phyloP scores from a whole-genome alignment of 2,329 filamentous ascomycete genomes.

The Golovinomyces cichoracearum region DNA sequence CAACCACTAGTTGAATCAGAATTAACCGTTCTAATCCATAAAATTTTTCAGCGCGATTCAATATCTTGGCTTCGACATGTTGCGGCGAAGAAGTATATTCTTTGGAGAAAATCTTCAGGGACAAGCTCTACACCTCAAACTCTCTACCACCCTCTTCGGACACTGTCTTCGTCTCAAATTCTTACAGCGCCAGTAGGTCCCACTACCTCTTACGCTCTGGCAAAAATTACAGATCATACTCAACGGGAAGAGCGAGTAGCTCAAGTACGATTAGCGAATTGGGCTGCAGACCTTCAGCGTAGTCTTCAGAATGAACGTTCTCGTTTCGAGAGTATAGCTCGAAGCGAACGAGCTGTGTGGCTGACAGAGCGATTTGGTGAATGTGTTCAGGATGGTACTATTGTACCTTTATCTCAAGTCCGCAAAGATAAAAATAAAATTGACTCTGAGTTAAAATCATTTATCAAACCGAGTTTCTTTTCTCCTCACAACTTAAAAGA shows the following conservation, averaged over 20 bases:
- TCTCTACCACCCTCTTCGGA: conserved; percentile 17
- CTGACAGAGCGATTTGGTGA: conserved; percentile 39
- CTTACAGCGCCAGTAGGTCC: conserved; percentile 12
- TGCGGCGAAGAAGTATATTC: conserved; percentile 55
- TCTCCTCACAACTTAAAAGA: conserved; percentile 3
- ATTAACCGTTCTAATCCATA: conserved; percentile 38
- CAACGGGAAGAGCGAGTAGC: conserved; percentile 34
- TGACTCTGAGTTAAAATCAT: conserved; percentile 3
- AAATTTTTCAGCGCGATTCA: conserved; percentile 53
- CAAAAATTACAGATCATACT: conserved; percentile 32
- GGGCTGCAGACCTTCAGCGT: conserved; percentile 57
- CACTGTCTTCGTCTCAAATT: conserved; percentile 6
- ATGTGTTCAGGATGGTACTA: conserved; percentile 37
- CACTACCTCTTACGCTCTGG: conserved; percentile 29
- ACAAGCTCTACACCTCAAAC: conserved; percentile 10
- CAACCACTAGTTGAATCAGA: conserved; percentile 59
- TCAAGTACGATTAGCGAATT: conserved; percentile 50
- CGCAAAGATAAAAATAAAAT: conserved; percentile 5
- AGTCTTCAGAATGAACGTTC: conserved; percentile 49
- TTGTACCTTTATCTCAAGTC: conserved; percentile 24
- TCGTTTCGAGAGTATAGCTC: conserved; percentile 35
- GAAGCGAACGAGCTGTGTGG: conserved; percentile 41
- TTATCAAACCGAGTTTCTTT: conserved; percentile 9
- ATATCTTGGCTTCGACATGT: conserved; percentile 59
- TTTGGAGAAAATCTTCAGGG: conserved; percentile 30